Evolutionary conservation across 169 alveolate species (phyloP).

Genomic region (Eimeria maxima): DNA sequence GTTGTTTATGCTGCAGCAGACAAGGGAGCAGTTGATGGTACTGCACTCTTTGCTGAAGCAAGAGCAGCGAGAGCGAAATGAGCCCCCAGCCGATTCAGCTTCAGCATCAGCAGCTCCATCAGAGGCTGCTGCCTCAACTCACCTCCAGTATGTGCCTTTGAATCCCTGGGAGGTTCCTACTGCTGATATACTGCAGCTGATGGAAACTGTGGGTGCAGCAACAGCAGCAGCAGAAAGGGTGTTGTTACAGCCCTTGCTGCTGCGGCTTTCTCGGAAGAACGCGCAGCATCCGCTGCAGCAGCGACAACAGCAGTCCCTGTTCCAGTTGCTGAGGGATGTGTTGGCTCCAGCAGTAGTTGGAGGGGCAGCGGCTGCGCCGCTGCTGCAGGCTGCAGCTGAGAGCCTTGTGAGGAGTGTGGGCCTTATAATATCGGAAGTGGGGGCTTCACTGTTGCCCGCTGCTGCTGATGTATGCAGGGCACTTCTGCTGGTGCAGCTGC

Average conservation of each 20-base stretch:
- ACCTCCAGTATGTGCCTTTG: constrained; percentile 42
- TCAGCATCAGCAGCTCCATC: constrained; percentile 47
- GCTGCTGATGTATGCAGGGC: constrained; percentile 73
- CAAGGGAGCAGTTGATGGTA: not conserved
- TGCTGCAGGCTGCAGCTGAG: constrained; percentile 48
- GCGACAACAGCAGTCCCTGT: constrained; percentile 12
- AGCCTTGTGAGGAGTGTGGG: not conserved
- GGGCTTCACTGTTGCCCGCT: constrained; percentile 42
- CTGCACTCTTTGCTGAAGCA: constrained; percentile 1
- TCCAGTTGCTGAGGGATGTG: not conserved
- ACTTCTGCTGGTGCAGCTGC: constrained; percentile 48
- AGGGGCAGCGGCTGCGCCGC: constrained; percentile 1
- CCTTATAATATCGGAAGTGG: not conserved
- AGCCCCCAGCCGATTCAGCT: not conserved
- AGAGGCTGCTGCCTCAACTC: not conserved
- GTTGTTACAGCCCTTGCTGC: constrained; percentile 58
- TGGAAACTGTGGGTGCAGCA: constrained; percentile 38
- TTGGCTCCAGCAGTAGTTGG: not conserved
- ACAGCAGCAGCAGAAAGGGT: constrained; percentile 58
- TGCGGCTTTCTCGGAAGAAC: not conserved
- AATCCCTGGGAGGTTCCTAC: constrained; percentile 27
- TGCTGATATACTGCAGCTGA: constrained; percentile 50
- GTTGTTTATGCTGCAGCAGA: constrained; percentile 34
- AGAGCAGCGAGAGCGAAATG: not conserved
- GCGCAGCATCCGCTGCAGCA: constrained; percentile 22